Base-by-base conservation (phyloP, 345 rosid genomes). In the Balakata baccata region DNA sequence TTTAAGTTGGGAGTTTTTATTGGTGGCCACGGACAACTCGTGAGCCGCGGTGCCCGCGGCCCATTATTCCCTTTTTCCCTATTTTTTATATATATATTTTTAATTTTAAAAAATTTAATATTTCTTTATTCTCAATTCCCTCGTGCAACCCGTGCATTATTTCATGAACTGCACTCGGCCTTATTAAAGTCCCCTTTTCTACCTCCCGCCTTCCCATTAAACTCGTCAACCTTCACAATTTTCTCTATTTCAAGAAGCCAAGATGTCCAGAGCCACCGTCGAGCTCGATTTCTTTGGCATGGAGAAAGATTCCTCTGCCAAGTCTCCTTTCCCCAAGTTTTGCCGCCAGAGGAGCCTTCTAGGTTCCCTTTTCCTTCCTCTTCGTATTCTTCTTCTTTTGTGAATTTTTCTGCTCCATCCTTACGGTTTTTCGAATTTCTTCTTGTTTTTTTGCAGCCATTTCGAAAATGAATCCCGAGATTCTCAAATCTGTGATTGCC, bases 391-490 rank as follows among this genome's bases (percentile, higher is more conserved):
- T 13, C 7, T 43, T 43, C 47, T 17, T 14, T 43, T 43, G 46
- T 43, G 0, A 43, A 5, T 5, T 6, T 43, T 43, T 10, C 47
- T 43, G 47, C 10, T 43, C 1, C 7, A 43, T 43, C 9, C 34
- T 29, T 29, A 29, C 60, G 7, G 2, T 7, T 25, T 12, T 47
- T 29, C 5, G 5, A n/a, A 3, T 11, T 47, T 50, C 14, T 71
- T 22, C 9, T 10, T 37, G 17, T 43, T 61, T n/a, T 25, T 45
- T 52, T n/a, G n/a, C 80, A 93, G 92, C 92, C 68, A 91, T 94
- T 73, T 92, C 98, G 25, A 92, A 86, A 87, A 89, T 94, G 7
- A 83, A 92, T 75, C 97, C 97, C 0, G 88, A 86, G 81, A 81
- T 94, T 43, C 81, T 94, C 39, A 89, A 82, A 76, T 88, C 94